These are phyloP conservation scores for Deinandra increscens DNA, from an alignment of 129 eudicot genomes.

Conservation along the genomic window DNA sequence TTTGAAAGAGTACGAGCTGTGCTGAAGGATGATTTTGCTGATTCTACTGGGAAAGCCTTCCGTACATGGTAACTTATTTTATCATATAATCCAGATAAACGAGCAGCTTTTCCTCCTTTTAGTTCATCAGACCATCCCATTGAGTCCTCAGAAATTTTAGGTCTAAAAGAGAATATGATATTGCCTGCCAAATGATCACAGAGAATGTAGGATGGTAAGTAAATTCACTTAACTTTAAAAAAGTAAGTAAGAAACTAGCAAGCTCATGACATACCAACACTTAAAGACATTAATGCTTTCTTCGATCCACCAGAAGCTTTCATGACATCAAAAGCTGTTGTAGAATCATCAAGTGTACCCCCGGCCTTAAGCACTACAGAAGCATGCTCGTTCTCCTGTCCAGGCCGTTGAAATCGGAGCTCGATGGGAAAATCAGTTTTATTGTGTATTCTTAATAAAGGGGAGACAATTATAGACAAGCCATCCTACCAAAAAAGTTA, in stretches of 20 bases:
- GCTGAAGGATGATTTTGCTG: conserved; percentile 65
- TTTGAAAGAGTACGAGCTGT: conserved; percentile 56
- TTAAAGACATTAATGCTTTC: conserved; percentile 67
- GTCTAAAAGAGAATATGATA: conserved; percentile 82
- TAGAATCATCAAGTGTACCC: conserved; percentile 72
- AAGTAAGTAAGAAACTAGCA: not conserved
- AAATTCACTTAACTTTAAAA: not conserved
- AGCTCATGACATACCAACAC: conserved; percentile 64
- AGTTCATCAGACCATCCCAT: conserved; percentile 91
- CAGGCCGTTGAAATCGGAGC: conserved; percentile 77
- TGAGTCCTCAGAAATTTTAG: conserved; percentile 45
- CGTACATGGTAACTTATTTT: conserved; percentile 77
- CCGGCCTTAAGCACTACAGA: conserved; percentile 57
- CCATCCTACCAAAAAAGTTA: conserved; percentile 54
- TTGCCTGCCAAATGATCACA: conserved; percentile 62
- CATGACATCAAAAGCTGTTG: conserved; percentile 77
- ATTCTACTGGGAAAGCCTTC: conserved; percentile 61
- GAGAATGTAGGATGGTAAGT: conserved; percentile 9
- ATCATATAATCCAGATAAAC: conserved; percentile 80
- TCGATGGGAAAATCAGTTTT: conserved; percentile 77
- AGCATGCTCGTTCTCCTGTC: conserved; percentile 59
- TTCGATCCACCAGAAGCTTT: conserved; percentile 68
- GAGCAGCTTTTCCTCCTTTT: conserved; percentile 85
- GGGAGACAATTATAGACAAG: conserved; percentile 67
- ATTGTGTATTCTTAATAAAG: conserved; percentile 69